Conservation (phyloP, 208 protist genomes). For the Angomonas ambiguus region DNA sequence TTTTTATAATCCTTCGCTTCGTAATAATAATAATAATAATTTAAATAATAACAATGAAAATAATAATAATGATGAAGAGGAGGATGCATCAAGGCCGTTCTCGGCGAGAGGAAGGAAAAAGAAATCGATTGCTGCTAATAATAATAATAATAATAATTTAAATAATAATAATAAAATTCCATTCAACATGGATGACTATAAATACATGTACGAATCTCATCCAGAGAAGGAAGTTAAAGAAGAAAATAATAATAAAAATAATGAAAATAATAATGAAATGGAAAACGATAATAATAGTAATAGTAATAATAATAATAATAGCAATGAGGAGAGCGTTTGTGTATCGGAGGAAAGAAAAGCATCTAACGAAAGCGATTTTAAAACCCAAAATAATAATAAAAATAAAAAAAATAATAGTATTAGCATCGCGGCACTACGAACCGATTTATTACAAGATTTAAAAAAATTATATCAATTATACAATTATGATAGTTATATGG, state of each 20-base stretch:
- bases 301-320: not conserved
- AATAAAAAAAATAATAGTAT: not conserved
- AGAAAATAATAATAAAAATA: not conserved
- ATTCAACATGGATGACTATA: too few species aligned
- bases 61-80: constrained; percentile 1
- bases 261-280: not conserved
- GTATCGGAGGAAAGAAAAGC: not conserved
- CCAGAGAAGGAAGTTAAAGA: too few species aligned
- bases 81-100: not conserved
- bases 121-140: not conserved
- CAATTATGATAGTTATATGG: constrained; percentile 67
- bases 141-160: not conserved
- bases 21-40: not conserved
- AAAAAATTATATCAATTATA: constrained; percentile 54
- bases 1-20: not conserved
- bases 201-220: too few species aligned
- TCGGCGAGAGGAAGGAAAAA: not conserved
- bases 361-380: not conserved
- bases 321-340: not conserved
- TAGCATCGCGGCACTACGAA: constrained; percentile 27
- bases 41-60: not conserved
- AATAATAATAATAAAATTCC: not conserved
- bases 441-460: constrained; percentile 51
- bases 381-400: not conserved
- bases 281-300: not conserved